Conservation (phyloP, 2,329 filamentous ascomycete genomes). For the Fusarium tupiense region DNA sequence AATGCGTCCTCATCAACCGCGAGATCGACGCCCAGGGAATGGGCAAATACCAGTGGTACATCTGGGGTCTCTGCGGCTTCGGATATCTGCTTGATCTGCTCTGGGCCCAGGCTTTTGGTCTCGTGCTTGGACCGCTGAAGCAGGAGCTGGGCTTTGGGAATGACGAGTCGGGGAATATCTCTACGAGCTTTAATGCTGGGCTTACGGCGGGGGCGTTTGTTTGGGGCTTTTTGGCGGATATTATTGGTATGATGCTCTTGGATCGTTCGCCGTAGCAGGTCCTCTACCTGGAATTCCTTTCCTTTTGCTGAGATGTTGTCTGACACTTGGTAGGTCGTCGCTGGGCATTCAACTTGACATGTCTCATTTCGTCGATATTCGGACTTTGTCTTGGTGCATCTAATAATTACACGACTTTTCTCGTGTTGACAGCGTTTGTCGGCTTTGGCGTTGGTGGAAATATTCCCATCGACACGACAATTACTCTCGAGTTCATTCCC, state of each 20-base stretch:
- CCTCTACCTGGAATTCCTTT: neutral
- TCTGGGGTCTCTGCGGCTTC: constrained; percentile 63
- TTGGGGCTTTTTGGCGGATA: constrained; percentile 66
- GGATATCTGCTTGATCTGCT: constrained; percentile 66
- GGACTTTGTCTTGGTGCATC: constrained; percentile 62
- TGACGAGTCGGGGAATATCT: constrained; percentile 56
- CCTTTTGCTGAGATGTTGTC: accelerated
- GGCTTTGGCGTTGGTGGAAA: constrained; percentile 64
- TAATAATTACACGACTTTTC: constrained; percentile 59
- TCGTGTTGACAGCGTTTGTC: constrained; percentile 63
- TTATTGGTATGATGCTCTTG: constrained; percentile 47
- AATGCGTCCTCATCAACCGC: constrained; percentile 49
- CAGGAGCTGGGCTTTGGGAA: constrained; percentile 64
- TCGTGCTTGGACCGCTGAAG: constrained; percentile 62
- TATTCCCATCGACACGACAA: constrained; percentile 65
- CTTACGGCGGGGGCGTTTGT: constrained; percentile 64
- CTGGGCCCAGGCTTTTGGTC: constrained; percentile 67
- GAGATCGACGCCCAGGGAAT: constrained; percentile 64
- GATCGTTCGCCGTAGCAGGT: neutral
- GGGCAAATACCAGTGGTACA: constrained; percentile 63
- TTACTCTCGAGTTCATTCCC: constrained; percentile 65
- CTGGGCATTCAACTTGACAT: constrained; percentile 68
- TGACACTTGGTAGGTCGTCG: constrained; percentile 50
- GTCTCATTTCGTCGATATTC: constrained; percentile 63
- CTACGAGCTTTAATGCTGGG: constrained; percentile 63